Percentiles rank a stretch among this genome's conserved stretches.
These are phyloP conservation scores for Monotropa hypopitys DNA, from an alignment of 179 eudicot species.

Conservation along the genomic window DNA sequence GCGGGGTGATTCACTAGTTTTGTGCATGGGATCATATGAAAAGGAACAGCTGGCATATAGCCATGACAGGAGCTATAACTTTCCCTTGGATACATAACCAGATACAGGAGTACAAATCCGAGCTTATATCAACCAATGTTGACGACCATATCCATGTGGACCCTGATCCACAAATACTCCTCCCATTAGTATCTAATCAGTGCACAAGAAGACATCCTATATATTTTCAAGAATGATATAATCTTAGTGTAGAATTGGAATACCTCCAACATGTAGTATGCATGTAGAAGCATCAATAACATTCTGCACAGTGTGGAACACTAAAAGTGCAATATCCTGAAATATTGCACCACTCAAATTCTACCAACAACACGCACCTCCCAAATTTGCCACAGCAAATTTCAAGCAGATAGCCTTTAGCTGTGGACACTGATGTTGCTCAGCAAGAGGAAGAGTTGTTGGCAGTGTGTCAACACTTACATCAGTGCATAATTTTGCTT, in stretches of 20 bases:
- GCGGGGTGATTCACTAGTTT: not conserved
- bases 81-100: not conserved
- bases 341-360: constrained; percentile 34
- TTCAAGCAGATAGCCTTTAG: not conserved
- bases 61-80: too few species aligned
- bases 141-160: not conserved
- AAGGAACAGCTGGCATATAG: too few species aligned
- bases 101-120: not conserved
- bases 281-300: constrained; percentile 5
- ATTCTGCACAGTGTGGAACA: constrained; percentile 8
- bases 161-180: not conserved
- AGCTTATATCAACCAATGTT: not conserved
- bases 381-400: not conserved
- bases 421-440: not conserved
- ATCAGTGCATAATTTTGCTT: not conserved
- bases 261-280: not conserved
- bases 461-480: not conserved
- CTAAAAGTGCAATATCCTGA: constrained; percentile 31
- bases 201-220: not conserved
- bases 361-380: constrained; percentile 44
- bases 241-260: not conserved
- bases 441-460: constrained; percentile 1
- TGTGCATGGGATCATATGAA: too few species aligned
- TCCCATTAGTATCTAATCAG: not conserved
- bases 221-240: not conserved